Conservation (phyloP, 352 stramenopile genomes). For the Phytophthora fragariae region DNA sequence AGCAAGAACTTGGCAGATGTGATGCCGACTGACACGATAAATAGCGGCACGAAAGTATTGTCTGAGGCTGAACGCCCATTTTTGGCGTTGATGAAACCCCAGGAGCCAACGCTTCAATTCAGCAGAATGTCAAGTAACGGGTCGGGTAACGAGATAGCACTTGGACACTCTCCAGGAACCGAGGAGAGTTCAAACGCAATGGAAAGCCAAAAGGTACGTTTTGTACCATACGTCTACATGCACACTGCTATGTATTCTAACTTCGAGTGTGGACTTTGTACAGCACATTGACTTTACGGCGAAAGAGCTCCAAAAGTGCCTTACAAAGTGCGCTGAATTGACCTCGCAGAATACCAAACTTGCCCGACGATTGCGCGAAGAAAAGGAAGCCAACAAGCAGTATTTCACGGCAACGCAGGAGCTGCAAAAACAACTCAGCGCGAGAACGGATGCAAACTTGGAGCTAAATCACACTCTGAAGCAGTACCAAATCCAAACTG, state of each 20-base stretch:
- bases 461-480: slow-evolving; percentile 22
- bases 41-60: neutral
- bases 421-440: slow-evolving; percentile 31
- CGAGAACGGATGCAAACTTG: slow-evolving; percentile 28
- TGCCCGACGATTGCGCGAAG: slow-evolving; percentile 26
- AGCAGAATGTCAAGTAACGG: slow-evolving; percentile 20
- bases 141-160: slow-evolving; percentile 4
- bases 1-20: neutral
- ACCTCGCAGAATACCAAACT: slow-evolving; percentile 44
- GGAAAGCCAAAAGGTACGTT: slow-evolving; percentile 16
- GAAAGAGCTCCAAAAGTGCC: slow-evolving; percentile 31
- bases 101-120: slow-evolving; percentile 2
- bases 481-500: slow-evolving; percentile 15
- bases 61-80: slow-evolving; percentile 6
- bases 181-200: slow-evolving; percentile 7
- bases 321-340: slow-evolving; percentile 36
- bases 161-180: neutral
- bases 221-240: neutral
- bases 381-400: slow-evolving; percentile 33
- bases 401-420: slow-evolving; percentile 32
- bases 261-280: neutral
- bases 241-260: neutral
- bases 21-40: neutral
- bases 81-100: slow-evolving; percentile 29
- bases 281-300: neutral